Percentiles rank a stretch among this genome's conserved stretches.
Conservation (phyloP, 163 green algal genomes). For the Chlamydomonas reinhardtii region DNA sequence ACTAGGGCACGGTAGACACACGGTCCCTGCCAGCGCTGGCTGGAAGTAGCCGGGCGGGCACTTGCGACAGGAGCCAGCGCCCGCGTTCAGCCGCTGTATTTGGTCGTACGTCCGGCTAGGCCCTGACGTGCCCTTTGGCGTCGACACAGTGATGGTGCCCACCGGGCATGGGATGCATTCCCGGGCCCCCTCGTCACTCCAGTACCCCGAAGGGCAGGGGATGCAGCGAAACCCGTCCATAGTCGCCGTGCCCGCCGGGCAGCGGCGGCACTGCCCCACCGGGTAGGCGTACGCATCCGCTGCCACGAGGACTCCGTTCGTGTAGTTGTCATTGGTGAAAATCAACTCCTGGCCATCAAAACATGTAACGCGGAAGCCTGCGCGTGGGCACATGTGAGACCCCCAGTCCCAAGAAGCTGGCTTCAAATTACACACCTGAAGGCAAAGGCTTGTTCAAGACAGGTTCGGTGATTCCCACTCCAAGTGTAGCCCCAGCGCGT, state of each 20-base stretch:
- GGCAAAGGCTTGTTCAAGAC: too few species aligned
- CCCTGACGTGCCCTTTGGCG: background rate
- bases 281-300: constrained; percentile 17
- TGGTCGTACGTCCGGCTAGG: constrained; percentile 10
- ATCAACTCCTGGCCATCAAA: constrained; percentile 48
- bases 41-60: constrained; percentile 47
- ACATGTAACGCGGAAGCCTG: constrained; percentile 42
- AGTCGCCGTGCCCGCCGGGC: constrained; percentile 25
- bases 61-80: background rate
- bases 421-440: too few species aligned
- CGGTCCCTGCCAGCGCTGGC: constrained; percentile 24
- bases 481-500: too few species aligned
- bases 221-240: constrained; percentile 49
- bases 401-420: too few species aligned
- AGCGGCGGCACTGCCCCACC: constrained; percentile 31
- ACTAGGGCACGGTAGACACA: constrained; percentile 45
- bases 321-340: constrained; percentile 26
- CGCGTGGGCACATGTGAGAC: too few species aligned
- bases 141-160: constrained; percentile 8
- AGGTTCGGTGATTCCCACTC: too few species aligned
- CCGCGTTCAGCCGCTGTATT: constrained; percentile 15
- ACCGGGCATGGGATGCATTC: constrained; percentile 42
- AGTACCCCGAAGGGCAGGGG: constrained; percentile 37
- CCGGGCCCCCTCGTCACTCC: constrained; percentile 13
- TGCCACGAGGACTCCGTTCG: background rate